These are phyloP conservation scores for Mallotus repandus DNA, from an alignment of 441 rosid genomes.

Conservation along the genomic window DNA sequence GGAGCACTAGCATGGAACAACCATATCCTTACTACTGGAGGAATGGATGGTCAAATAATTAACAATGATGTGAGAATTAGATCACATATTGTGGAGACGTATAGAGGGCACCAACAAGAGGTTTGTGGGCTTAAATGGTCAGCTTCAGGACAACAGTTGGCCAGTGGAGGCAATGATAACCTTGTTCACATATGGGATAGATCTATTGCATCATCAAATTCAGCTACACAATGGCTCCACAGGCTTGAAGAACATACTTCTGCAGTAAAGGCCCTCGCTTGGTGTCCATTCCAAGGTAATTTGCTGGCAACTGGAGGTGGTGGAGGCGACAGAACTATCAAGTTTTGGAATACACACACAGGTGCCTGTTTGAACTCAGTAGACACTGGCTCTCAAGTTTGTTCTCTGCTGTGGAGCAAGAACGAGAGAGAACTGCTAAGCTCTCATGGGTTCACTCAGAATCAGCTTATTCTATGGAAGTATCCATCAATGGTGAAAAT, in stretches of 20 bases:
- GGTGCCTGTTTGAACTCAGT: conserved; percentile 60
- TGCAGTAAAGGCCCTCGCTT: conserved; percentile 66
- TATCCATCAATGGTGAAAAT: conserved; percentile 52
- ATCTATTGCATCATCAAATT: conserved; percentile 34
- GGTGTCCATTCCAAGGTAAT: conserved; percentile 62
- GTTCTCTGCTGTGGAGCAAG: conserved; percentile 48
- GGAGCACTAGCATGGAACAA: conserved; percentile 55
- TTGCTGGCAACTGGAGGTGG: conserved; percentile 64
- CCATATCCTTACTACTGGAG: conserved; percentile 41
- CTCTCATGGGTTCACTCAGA: conserved; percentile 51
- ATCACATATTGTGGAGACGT: conserved; percentile 43
- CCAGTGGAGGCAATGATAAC: conserved; percentile 66
- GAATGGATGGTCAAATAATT: conserved; percentile 38
- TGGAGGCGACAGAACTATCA: conserved; percentile 44
- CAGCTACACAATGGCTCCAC: conserved; percentile 51
- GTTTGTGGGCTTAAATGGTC: conserved; percentile 69
- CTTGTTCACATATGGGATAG: conserved; percentile 57
- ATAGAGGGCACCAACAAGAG: conserved; percentile 50
- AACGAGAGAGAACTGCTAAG: conserved; percentile 50
- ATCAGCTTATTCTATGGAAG: conserved; percentile 53
- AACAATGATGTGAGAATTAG: conserved; percentile 47
- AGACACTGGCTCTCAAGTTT: conserved; percentile 55
- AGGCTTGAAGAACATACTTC: conserved; percentile 51
- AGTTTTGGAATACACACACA: conserved; percentile 59
- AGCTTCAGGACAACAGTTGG: conserved; percentile 49